phyloP scores from a whole-genome alignment of 2,329 filamentous ascomycete species.

The Periconia digitata region DNA sequence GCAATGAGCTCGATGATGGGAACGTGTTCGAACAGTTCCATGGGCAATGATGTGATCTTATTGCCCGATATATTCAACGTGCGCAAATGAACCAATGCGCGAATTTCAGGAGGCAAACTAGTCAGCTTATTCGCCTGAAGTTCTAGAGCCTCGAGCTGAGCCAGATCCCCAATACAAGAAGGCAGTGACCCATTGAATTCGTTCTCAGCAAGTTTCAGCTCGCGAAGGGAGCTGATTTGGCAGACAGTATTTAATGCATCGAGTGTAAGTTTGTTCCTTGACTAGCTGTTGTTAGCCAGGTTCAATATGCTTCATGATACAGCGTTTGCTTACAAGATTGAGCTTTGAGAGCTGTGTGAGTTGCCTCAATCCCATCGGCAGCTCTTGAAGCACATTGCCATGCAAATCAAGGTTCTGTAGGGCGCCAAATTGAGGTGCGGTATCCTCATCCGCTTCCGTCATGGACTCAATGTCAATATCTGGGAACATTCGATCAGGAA shows the following conservation, averaged over 20 bases:
- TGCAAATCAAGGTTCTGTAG: slow-evolving; percentile 83
- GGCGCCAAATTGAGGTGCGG: slow-evolving; percentile 77
- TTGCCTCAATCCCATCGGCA: slow-evolving; percentile 75
- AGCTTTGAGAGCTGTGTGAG: slow-evolving; percentile 75
- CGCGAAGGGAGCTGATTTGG: slow-evolving; percentile 71
- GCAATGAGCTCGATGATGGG: slow-evolving; percentile 73
- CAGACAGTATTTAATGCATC: slow-evolving; percentile 71
- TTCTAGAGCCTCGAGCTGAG: slow-evolving; percentile 76
- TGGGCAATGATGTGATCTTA: slow-evolving; percentile 69
- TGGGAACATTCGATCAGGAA: slow-evolving; percentile 77
- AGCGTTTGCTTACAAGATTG: slow-evolving; percentile 66
- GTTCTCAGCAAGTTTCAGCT: slow-evolving; percentile 70
- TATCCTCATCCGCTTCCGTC: slow-evolving; percentile 62
- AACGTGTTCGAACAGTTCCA: slow-evolving; percentile 66
- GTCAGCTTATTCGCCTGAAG: slow-evolving; percentile 78
- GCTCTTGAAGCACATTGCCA: slow-evolving; percentile 71
- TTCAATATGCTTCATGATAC: background rate
- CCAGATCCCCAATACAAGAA: slow-evolving; percentile 63
- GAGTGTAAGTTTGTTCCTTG: slow-evolving; percentile 78
- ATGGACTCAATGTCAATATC: slow-evolving; percentile 60
- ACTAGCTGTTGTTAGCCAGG: slow-evolving; percentile 48
- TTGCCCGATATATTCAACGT: slow-evolving; percentile 82
- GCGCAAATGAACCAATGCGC: slow-evolving; percentile 68
- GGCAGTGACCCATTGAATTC: slow-evolving; percentile 52
- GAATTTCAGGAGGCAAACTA: slow-evolving; percentile 66